Evolutionary conservation across 2,329 filamentous ascomycete species (phyloP), one percentile per base, ranked within the genome.

Genomic region (Aureobasidium sp.): DNA sequence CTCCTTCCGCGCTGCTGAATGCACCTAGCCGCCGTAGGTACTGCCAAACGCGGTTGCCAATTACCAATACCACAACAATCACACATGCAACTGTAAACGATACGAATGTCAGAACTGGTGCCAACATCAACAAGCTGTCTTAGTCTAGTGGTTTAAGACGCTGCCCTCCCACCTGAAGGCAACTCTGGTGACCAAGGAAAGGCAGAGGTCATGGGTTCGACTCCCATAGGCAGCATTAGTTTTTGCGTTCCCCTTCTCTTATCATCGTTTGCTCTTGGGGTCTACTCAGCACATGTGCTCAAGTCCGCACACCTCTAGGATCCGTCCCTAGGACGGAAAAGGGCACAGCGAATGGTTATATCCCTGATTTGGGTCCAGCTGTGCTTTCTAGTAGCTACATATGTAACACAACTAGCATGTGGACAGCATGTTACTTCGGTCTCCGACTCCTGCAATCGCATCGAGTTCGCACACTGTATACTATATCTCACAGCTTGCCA

Each of bases 121-220:
- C 2, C 27, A 24, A 32, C 9, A 5, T 3, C 32, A 59, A 24
- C 55, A 48, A 5, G 57, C 26, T 9, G 46, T 43, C 17, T 29
- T 60, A 60, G 57, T 51, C 57, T 60, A 60, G 57, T 43, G 57
- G 57, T 60, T 59, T 60, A 60, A 60, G 57, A 60, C 57, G 57
- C 36, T 51, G 46, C 57, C 27, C 57, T 34, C 57, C 57, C 57
- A 60, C 24, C 26, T 15, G 32, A 24, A 39, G 20, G 41, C 2
- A 17, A 59, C 32, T 48, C 29, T 39, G 34, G 34, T 59, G 20
- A 47, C 15, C 10, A n/a, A 17, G 55, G 55, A 29, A 20, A 60
- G 39, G 57, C 46, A 51, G 36, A 60, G 36, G 26, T 60, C 57
- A 26, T 27, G 57, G 27, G 57, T 60, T 60, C 57, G 57, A 60